Evolutionary conservation across 169 alveolate species (phyloP).

Genomic region (Plasmodium billcollinsi): DNA sequence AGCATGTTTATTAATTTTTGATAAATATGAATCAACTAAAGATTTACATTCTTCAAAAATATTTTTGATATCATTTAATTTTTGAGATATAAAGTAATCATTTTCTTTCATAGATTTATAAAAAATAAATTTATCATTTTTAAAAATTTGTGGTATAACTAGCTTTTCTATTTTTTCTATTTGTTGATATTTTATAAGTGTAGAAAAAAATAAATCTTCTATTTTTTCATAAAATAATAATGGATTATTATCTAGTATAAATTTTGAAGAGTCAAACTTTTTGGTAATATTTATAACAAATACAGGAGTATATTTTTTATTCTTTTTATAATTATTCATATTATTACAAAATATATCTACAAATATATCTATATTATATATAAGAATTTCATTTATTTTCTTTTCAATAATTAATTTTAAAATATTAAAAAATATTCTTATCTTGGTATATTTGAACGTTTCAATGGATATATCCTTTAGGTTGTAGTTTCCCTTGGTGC

Average conservation of each 20-base stretch:
- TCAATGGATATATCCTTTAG: slow-evolving; percentile 68
- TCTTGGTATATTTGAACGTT: slow-evolving; percentile 68
- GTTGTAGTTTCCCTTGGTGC: slow-evolving; percentile 67
- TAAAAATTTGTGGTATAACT: slow-evolving; percentile 72
- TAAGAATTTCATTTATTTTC: slow-evolving; percentile 67
- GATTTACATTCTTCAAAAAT: slow-evolving; percentile 66
- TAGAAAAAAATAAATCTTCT: slow-evolving; percentile 49
- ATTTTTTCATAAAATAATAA: slow-evolving; percentile 56
- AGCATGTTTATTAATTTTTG: slow-evolving; percentile 63
- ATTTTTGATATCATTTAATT: slow-evolving; percentile 32
- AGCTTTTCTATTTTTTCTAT: slow-evolving; percentile 76
- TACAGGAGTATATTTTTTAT: slow-evolving; percentile 48
- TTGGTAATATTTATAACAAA: slow-evolving; percentile 69
- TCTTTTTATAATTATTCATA: slow-evolving; percentile 40
- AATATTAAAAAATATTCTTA: slow-evolving; percentile 68
- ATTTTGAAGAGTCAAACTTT: slow-evolving; percentile 63
- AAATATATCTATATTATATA: slow-evolving; percentile 53
- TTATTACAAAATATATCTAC: slow-evolving; percentile 31
- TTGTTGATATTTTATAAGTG: slow-evolving; percentile 69
- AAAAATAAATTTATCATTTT: slow-evolving; percentile 72
- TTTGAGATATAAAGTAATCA: slow-evolving; percentile 59
- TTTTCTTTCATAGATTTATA: slow-evolving; percentile 70
- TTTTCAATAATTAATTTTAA: slow-evolving; percentile 54
- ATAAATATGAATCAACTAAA: slow-evolving; percentile 42
- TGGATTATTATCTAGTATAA: slow-evolving; percentile 65